These are phyloP conservation scores for Apiospora saccharicola DNA, from an alignment of 2,329 filamentous ascomycete genomes.

Conservation along the genomic window DNA sequence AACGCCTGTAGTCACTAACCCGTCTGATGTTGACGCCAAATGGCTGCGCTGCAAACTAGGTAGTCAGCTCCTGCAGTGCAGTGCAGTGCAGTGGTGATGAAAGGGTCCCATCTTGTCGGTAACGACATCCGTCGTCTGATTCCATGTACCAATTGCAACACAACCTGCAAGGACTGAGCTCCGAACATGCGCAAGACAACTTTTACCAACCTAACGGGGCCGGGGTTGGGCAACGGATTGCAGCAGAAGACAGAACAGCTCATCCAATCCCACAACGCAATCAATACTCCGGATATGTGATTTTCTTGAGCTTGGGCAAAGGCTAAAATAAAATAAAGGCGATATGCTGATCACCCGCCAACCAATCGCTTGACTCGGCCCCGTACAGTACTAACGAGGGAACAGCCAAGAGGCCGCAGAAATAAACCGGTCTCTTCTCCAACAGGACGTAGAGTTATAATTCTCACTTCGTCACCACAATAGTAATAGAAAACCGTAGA, in stretches of 20 bases:
- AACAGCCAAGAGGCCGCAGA: too few species aligned
- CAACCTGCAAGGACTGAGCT: constrained; percentile 16
- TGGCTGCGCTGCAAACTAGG: background rate
- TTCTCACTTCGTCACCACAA: too few species aligned
- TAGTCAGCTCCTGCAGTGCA: constrained; percentile 16
- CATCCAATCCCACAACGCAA: background rate
- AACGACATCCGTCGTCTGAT: constrained; percentile 18
- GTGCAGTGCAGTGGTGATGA: background rate
- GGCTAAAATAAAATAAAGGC: constrained; percentile 4
- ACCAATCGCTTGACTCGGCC: constrained; percentile 18
- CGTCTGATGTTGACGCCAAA: constrained; percentile 10
- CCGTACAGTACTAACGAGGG: constrained; percentile 17
- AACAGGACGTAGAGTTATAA: too few species aligned
- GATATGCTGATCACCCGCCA: constrained; percentile 15
- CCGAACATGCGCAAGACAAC: background rate
- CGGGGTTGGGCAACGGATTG: constrained; percentile 1
- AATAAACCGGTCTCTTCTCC: too few species aligned
- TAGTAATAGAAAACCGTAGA: too few species aligned
- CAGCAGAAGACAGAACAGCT: background rate
- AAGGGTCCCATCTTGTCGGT: constrained; percentile 6
- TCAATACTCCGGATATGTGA: background rate
- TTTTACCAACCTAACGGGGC: background rate
- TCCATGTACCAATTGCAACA: constrained; percentile 9
- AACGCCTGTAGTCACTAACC: background rate
- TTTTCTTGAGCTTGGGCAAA: constrained; percentile 14